Percentiles rank a stretch among this genome's conserved stretches.
Evolutionary conservation across 1,284 basidiomycete species (phyloP).

Genomic region (Tilletia caries): DNA sequence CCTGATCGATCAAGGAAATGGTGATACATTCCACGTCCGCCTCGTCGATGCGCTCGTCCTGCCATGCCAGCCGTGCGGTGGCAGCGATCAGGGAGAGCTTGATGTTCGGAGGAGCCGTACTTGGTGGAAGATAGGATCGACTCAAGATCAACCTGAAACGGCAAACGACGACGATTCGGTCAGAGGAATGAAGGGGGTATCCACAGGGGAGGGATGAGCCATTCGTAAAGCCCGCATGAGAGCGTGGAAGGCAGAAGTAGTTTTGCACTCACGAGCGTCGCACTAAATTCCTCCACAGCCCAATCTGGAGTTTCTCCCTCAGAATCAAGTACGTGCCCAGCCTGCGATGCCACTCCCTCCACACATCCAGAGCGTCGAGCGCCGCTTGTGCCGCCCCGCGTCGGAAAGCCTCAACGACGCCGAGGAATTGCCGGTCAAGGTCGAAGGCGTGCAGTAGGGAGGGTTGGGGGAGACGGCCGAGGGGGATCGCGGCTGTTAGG

Average conservation of each 20-base stretch:
- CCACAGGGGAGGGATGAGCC: not conserved
- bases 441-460: conserved; percentile 45
- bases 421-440: conserved; percentile 37
- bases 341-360: conserved; percentile 50
- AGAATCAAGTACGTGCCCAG: conserved; percentile 54
- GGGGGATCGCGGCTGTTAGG: conserved; percentile 52
- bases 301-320: conserved; percentile 54
- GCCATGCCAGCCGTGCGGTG: conserved; percentile 51
- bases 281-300: conserved; percentile 56
- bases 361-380: conserved; percentile 41
- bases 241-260: too few relatives aligned
- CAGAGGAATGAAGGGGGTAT: not conserved
- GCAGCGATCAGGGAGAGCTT: conserved; percentile 41
- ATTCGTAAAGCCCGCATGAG: too few relatives aligned
- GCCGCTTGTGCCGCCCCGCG: conserved; percentile 48
- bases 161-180: too few relatives aligned
- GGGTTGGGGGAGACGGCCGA: conserved; percentile 52
- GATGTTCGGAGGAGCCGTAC: conserved; percentile 29
- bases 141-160: conserved; percentile 7
- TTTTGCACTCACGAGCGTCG: conserved; percentile 47
- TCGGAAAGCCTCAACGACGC: conserved; percentile 35
- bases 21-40: conserved; percentile 55
- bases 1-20: conserved; percentile 55
- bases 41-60: conserved; percentile 41
- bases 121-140: conserved; percentile 26